phyloP scores from a whole-genome alignment of 495 filamentous ascomycete species.

The Penicillium crystallinum region DNA sequence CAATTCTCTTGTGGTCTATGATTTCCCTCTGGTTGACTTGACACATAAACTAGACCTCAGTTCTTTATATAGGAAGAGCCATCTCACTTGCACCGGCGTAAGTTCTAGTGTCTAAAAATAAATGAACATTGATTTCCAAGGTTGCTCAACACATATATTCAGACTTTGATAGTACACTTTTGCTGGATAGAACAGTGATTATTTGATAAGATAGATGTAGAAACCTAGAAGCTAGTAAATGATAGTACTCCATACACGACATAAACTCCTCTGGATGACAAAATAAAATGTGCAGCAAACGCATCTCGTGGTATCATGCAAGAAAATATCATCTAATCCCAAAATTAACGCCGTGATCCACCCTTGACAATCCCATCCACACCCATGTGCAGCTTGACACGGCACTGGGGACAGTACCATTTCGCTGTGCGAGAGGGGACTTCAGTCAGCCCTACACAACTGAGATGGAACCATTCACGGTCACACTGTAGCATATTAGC shows the following conservation, averaged over 20 bases:
- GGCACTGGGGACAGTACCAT: slow-evolving; percentile 93
- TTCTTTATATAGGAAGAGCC: too few relatives aligned
- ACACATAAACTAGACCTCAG: too few relatives aligned
- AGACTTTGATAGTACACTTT: background rate
- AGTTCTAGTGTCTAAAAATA: background rate
- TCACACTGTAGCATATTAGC: slow-evolving; percentile 49
- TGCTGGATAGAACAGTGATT: background rate
- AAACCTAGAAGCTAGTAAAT: background rate
- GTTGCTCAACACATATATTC: background rate
- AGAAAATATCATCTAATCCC: slow-evolving; percentile 7
- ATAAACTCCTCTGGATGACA: slow-evolving; percentile 1
- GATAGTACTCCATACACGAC: background rate
- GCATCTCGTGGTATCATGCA: slow-evolving; percentile 32
- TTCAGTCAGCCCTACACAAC: slow-evolving; percentile 74
- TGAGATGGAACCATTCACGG: slow-evolving; percentile 90
- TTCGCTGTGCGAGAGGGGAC: slow-evolving; percentile 73
- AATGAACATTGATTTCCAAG: background rate
- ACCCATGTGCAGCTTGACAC: slow-evolving; percentile 57
- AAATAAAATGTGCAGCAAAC: slow-evolving; percentile 6
- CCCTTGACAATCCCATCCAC: slow-evolving; percentile 37
- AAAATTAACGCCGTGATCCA: slow-evolving; percentile 28
- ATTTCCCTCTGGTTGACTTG: too few relatives aligned
- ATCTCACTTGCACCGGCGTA: too few relatives aligned
- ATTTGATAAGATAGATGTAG: background rate
- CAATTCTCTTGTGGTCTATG: too few relatives aligned